Evolutionary conservation across 2,329 filamentous ascomycete genomes (phyloP), one percentile per base, ranked within the genome.

Genomic region (Domatiomyces catenatus): DNA sequence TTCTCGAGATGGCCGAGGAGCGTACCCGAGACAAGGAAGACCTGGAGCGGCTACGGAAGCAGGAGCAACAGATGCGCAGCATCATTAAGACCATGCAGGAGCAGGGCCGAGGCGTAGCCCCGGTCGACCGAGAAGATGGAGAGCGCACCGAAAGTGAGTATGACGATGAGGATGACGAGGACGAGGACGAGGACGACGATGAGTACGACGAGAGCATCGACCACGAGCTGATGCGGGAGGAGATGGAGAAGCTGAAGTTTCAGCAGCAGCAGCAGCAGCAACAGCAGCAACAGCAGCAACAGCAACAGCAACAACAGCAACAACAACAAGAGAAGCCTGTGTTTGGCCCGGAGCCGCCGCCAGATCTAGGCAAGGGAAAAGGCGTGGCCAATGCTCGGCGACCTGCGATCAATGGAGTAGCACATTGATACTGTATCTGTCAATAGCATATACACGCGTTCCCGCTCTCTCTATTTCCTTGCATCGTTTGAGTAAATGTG

Each of bases 11-110:
- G 90, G 92, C 90, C 2, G 88, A 95, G 66, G 90, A 96, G 66
- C 83, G 92, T 15, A 83, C 80, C 26, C 79, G 83, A 59, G 79
- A 80, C 61, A 77, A 87, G 57, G 79, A 83, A 57, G 82, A 86
- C 57, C 74, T 89, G 49, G 86, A 94, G 57, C 80, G 83, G 36
- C 80, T 87, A 64, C 83, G 81, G 63, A 85, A 84, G 69, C 88
- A 88, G 73, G 87, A 88, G 61, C 83, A 87, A 55, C 93, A 94
- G 67, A 79, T 98, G 51, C 90, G 90, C 68, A 88, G 86, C 64
- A 85, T 96, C 61, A 94, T 94, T 69, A 85, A 92, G 55, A 86
- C 88, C 61, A 94, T 96, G 87, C 90, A 96, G 67, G 85, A 86
- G 58, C 89, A 95, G 63, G 89, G 90, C 15, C 81, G 90, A 53